Conservation (phyloP, 176 grass and related monocot genomes). For the Avena insularis region DNA sequence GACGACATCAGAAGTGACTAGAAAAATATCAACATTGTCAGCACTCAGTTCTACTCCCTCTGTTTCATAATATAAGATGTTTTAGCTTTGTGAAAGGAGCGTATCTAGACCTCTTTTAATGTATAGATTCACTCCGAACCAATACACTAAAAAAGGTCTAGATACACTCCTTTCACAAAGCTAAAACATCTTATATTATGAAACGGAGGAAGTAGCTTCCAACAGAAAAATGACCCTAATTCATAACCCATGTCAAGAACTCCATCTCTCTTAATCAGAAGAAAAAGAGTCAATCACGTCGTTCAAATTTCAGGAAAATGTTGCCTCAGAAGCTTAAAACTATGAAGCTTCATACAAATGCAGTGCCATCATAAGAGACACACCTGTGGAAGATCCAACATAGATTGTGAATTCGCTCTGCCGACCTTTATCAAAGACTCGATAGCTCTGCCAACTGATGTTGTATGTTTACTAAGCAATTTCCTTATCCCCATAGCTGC, state of each 20-base stretch:
- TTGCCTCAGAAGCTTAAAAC: conserved; percentile 13
- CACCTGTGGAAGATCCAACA: conserved; percentile 95
- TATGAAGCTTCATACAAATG: not conserved
- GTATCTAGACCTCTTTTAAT: no score
- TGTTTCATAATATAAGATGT: no score
- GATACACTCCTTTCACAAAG: no score
- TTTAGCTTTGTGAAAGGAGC: no score
- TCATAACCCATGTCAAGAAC: not conserved
- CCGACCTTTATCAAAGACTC: conserved; percentile 90
- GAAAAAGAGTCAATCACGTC: not conserved
- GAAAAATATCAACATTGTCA: not conserved
- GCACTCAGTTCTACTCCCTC: conserved; percentile 19
- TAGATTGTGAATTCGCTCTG: conserved; percentile 67
- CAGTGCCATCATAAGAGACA: conserved; percentile 36
- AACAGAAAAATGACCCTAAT: conserved; percentile 31
- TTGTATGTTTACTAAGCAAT: conserved; percentile 56
- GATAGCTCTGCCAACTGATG: conserved; percentile 64
- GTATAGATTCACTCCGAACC: no score
- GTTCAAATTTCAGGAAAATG: conserved; percentile 26
- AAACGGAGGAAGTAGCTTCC: not conserved
- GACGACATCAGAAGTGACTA: conserved; percentile 19
- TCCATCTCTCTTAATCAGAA: conserved; percentile 35
- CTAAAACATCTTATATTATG: no score
- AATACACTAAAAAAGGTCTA: no score
- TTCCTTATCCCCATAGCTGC: conserved; percentile 68